Evolutionary conservation across 2,329 filamentous ascomycete species (phyloP).

Genomic region (Dissoconium aciculare): DNA sequence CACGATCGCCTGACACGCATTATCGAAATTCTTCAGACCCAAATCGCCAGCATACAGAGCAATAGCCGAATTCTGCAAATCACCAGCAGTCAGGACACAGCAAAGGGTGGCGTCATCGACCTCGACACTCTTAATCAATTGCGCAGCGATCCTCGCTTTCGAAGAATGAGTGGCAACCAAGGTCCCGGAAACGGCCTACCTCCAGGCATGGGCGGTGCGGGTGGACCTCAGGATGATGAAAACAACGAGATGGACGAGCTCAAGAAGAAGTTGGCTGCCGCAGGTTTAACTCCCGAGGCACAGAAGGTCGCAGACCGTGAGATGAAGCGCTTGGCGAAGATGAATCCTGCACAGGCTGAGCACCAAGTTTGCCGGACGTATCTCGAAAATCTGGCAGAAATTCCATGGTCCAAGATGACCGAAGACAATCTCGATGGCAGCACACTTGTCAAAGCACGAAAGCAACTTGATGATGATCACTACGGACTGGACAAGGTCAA

Average conservation of each 20-base stretch:
- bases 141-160: conserved; percentile 29
- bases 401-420: conserved; percentile 77
- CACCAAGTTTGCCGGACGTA: conserved; percentile 90
- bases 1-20: conserved; percentile 67
- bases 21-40: conserved; percentile 67
- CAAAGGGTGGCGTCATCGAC: conserved; percentile 26
- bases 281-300: conserved; percentile 68
- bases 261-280: conserved; percentile 70
- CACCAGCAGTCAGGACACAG: conserved; percentile 40
- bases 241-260: conserved; percentile 82
- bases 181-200: conserved; percentile 15
- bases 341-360: conserved; percentile 91
- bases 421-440: conserved; percentile 73
- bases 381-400: conserved; percentile 82
- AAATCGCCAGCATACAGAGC: conserved; percentile 70
- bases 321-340: conserved; percentile 75
- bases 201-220: conserved; percentile 21
- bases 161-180: conserved; percentile 22
- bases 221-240: conserved; percentile 54
- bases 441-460: conserved; percentile 63
- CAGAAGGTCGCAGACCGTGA: conserved; percentile 84
- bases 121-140: conserved; percentile 30
- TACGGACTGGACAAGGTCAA: conserved; percentile 96
- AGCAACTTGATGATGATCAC: conserved; percentile 89
- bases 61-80: conserved; percentile 75